Evolutionary conservation across 805 yeast species (phyloP).

Genomic region (Saturnispora besseyi): DNA sequence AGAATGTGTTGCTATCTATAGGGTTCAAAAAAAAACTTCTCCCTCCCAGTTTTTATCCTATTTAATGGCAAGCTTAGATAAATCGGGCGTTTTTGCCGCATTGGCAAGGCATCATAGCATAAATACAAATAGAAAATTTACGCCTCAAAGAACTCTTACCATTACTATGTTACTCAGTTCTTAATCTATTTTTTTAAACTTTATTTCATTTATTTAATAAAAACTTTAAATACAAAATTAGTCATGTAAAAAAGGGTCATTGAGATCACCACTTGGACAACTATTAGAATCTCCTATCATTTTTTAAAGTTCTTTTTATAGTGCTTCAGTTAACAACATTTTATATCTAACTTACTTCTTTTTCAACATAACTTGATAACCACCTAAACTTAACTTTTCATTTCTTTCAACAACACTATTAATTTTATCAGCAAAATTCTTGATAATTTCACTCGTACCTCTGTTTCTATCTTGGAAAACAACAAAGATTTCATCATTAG

Average conservation of each 20-base stretch:
- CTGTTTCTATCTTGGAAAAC: constrained; percentile 67
- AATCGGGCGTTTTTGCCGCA: background rate
- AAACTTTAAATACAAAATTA: background rate
- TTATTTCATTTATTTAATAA: background rate
- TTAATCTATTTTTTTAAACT: background rate
- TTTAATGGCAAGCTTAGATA: background rate
- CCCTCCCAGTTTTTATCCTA: background rate
- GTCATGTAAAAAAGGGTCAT: background rate
- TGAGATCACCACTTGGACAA: background rate
- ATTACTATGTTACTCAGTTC: background rate
- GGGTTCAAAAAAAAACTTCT: background rate
- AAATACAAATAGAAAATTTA: too few species aligned
- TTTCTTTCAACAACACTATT: constrained; percentile 72
- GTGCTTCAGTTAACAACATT: background rate
- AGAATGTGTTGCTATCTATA: background rate
- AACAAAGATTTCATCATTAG: constrained; percentile 55
- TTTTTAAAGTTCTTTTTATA: background rate
- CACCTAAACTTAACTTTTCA: constrained; percentile 75
- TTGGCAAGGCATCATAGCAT: background rate
- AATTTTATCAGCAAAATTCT: constrained; percentile 75
- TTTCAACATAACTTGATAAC: constrained; percentile 37
- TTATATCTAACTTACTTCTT: constrained; percentile 6
- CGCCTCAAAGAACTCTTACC: too few species aligned
- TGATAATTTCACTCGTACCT: constrained; percentile 79
- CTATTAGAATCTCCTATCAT: background rate